phyloP scores from a whole-genome alignment of 371 early-diverging fungal species.

The Funneliformis caledonium region DNA sequence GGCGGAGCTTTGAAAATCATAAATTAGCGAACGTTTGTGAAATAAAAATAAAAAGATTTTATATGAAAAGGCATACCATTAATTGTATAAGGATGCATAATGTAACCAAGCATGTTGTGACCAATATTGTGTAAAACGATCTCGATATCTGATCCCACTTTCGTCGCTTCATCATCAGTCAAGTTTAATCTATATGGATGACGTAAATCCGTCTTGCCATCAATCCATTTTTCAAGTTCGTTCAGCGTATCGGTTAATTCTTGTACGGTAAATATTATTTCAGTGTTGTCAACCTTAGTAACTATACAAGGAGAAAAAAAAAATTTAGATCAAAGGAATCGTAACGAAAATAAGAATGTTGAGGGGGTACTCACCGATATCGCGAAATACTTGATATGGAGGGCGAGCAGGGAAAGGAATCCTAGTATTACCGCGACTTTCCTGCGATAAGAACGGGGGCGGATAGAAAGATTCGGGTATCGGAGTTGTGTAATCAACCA shows the following conservation, averaged over 20 bases:
- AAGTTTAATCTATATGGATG: not conserved
- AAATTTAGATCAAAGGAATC: not conserved
- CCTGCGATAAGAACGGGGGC: not conserved
- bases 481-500: not conserved
- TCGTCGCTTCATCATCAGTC: not conserved
- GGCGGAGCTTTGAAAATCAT: not conserved
- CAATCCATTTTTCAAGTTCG: not conserved
- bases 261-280: not conserved
- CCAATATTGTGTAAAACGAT: constrained; percentile 14
- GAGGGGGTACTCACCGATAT: constrained; percentile 2
- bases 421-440: too few species aligned
- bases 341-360: not conserved
- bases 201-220: not conserved
- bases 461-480: constrained; percentile 23
- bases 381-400: constrained; percentile 1
- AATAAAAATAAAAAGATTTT: not conserved
- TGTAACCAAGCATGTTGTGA: constrained; percentile 14
- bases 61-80: not conserved
- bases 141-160: not conserved
- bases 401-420: not conserved
- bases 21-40: not conserved
- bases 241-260: not conserved
- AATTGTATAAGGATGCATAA: constrained; percentile 13
- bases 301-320: not conserved
- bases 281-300: not conserved